Evolutionary conservation across 2,329 filamentous ascomycete genomes (phyloP).

Genomic region (Neurospora sp.): DNA sequence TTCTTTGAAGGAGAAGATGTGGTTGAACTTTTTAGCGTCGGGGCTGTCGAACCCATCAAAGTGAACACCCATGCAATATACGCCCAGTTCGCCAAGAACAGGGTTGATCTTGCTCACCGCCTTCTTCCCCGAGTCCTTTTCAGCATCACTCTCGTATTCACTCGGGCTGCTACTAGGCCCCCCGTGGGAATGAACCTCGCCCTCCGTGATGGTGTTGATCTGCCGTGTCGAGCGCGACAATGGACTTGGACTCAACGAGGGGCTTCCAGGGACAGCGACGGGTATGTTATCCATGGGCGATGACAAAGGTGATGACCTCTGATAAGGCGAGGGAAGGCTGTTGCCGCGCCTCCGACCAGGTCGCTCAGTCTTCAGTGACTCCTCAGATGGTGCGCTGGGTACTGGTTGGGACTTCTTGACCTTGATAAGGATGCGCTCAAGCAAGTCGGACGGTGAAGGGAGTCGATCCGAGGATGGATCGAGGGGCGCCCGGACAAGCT

Average conservation of each 20-base stretch:
- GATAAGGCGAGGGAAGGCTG: slow-evolving; percentile 72
- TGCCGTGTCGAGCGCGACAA: slow-evolving; percentile 40
- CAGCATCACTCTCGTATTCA: slow-evolving; percentile 65
- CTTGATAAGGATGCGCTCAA: slow-evolving; percentile 80
- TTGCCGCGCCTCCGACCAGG: slow-evolving; percentile 45
- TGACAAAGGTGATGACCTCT: slow-evolving; percentile 51
- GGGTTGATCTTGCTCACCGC: slow-evolving; percentile 78
- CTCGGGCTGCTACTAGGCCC: slow-evolving; percentile 56
- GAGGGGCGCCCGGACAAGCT: slow-evolving; percentile 67
- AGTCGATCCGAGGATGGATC: slow-evolving; percentile 58
- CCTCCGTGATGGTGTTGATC: slow-evolving; percentile 50
- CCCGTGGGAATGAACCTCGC: slow-evolving; percentile 38
- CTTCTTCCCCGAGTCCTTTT: slow-evolving; percentile 45
- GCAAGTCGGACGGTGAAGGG: slow-evolving; percentile 79
- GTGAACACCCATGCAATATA: slow-evolving; percentile 67
- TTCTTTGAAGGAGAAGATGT: slow-evolving; percentile 93
- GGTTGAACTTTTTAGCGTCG: slow-evolving; percentile 81
- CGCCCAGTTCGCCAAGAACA: slow-evolving; percentile 73
- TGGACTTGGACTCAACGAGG: slow-evolving; percentile 41
- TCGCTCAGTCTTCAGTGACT: slow-evolving; percentile 33
- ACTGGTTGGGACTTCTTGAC: slow-evolving; percentile 68
- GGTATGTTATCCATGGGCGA: slow-evolving; percentile 48
- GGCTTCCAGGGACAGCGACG: slow-evolving; percentile 44
- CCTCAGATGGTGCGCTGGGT: slow-evolving; percentile 22
- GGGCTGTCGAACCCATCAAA: slow-evolving; percentile 70